phyloP scores from a whole-genome alignment of 129 eudicot genomes.

The Ambrosia trifida region DNA sequence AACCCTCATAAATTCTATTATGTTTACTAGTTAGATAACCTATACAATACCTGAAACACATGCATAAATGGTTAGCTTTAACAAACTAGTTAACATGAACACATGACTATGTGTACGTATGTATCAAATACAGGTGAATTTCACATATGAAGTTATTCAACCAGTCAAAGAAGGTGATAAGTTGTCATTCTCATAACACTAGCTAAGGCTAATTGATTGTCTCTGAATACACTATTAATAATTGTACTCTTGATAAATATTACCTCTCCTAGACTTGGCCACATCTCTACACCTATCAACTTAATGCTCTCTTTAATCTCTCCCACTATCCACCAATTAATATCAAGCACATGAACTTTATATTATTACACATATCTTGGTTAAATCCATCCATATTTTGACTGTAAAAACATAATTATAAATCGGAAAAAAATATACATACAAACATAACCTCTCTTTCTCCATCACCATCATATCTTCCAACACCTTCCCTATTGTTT shows the following conservation, averaged over 20 bases:
- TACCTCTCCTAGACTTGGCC: conserved; percentile 36
- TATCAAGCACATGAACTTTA: conserved; percentile 30
- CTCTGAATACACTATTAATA: conserved; percentile 34
- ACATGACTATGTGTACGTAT: conserved; percentile 5
- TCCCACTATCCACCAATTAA: conserved; percentile 23
- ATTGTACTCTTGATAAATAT: conserved; percentile 21
- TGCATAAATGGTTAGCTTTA: no score
- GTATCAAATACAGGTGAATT: neutral
- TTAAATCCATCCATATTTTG: neutral
- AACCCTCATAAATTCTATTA: no score
- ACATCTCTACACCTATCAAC: conserved; percentile 43
- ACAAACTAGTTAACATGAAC: no score
- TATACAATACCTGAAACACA: no score
- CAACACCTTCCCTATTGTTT: neutral
- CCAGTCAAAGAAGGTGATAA: conserved; percentile 31
- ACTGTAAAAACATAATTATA: neutral
- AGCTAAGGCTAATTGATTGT: conserved; percentile 30
- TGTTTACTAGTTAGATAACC: no score
- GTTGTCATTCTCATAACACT: conserved; percentile 24
- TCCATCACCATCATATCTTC: neutral
- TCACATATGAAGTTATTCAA: conserved; percentile 21
- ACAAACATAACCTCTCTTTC: neutral
- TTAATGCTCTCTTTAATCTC: conserved; percentile 39
- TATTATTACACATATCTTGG: conserved; percentile 19
- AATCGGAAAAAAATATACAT: neutral